phyloP scores from a whole-genome alignment of 129 eudicot species.

The Flaveria brownii region DNA sequence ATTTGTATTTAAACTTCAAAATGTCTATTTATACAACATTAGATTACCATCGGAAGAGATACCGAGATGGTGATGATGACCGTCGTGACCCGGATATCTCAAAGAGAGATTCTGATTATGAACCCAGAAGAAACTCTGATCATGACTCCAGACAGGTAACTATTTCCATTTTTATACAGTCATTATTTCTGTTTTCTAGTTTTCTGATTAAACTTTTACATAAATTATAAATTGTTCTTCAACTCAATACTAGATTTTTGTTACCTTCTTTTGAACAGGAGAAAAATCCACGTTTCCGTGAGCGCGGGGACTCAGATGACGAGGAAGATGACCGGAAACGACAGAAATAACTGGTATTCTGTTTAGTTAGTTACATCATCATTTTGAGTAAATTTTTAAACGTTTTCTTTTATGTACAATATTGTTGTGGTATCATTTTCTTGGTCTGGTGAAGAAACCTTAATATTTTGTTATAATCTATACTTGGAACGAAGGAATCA shows the following conservation, averaged over 20 bases:
- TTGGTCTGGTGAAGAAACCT: not conserved
- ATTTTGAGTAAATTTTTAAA: conserved; percentile 12
- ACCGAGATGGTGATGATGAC: conserved; percentile 94
- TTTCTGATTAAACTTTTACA: not conserved
- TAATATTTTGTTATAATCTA: not conserved
- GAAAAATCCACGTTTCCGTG: conserved; percentile 96
- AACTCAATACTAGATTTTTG: not conserved
- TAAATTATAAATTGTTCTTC: not conserved
- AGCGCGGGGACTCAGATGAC: conserved; percentile 92
- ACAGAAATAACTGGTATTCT: conserved; percentile 39
- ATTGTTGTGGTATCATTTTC: not conserved
- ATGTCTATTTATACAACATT: not conserved
- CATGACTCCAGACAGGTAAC: conserved; percentile 81
- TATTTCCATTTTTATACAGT: not conserved
- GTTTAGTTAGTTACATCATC: conserved; percentile 9
- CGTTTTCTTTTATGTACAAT: conserved; percentile 29
- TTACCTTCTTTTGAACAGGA: conserved; percentile 53
- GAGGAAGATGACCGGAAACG: conserved; percentile 81
- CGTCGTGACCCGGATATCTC: conserved; percentile 57
- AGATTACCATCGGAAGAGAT: conserved; percentile 78
- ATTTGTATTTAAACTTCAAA: not conserved
- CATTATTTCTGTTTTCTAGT: not conserved
- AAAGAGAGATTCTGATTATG: conserved; percentile 63
- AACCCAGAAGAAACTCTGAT: conserved; percentile 74
- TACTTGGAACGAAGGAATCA: not conserved